These are phyloP conservation scores for Neospora caninum DNA, from an alignment of 169 alveolate genomes.

Conservation along the genomic window DNA sequence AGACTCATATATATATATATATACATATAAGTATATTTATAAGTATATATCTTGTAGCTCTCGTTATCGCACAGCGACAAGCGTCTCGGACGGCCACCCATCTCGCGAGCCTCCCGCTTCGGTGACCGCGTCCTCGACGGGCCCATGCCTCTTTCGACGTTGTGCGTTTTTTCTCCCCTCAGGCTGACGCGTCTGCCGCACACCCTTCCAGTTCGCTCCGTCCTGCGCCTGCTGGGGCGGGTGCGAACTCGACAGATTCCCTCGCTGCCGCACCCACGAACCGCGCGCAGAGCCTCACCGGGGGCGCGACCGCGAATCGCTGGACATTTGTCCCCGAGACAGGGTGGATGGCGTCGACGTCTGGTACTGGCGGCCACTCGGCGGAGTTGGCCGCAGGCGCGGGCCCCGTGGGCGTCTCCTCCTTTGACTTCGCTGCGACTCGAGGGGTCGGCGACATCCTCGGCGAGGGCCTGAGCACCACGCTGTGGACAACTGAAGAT, in stretches of 20 bases:
- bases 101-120: no score
- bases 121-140: no score
- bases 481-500: constrained; percentile 4
- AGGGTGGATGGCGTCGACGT: neutral
- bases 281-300: neutral
- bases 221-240: neutral
- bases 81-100: no score
- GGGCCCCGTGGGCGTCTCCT: neutral
- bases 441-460: neutral
- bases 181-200: neutral
- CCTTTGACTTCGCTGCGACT: neutral
- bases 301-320: neutral
- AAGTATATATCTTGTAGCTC: neutral
- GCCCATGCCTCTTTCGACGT: no score
- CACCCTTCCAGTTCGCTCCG: neutral
- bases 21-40: no score
- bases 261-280: neutral
- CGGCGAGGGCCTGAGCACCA: neutral
- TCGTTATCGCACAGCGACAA: no score
- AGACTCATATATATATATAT: no score
- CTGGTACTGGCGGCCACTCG: neutral
- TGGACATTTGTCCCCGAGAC: neutral
- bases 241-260: neutral
- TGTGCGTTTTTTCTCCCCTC: no score
- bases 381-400: neutral